A percentile compares a stretch with the other conserved stretches of the same genome.
phyloP scores from a whole-genome alignment of 345 rosid genomes.

The Isatis tinctoria region DNA sequence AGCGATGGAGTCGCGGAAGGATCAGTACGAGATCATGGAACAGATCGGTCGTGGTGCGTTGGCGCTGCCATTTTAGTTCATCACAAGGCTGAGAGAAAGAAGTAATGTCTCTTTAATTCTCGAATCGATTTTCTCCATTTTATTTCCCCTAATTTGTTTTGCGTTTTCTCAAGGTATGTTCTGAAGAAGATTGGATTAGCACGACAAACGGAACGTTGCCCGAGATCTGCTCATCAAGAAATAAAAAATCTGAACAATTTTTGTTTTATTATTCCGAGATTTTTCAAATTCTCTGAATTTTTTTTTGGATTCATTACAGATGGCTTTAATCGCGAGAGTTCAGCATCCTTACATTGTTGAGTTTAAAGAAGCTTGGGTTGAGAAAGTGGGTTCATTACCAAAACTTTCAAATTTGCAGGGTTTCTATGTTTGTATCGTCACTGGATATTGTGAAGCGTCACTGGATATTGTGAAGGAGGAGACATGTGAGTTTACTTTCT shows the following conservation, averaged over 20 bases:
- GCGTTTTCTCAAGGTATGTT: constrained; percentile 56
- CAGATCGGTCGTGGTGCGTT: constrained; percentile 98
- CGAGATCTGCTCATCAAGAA: constrained; percentile 99
- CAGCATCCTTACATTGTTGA: constrained; percentile 91
- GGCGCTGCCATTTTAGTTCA: constrained; percentile 96
- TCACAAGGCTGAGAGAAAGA: constrained; percentile 93
- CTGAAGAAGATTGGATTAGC: constrained; percentile 98
- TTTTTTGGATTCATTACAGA: too few relatives aligned
- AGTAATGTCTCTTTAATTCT: constrained; percentile 35
- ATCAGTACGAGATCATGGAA: constrained; percentile 98
- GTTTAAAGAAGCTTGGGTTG: constrained; percentile 99
- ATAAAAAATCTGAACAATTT: constrained; percentile 28
- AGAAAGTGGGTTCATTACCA: constrained; percentile 81
- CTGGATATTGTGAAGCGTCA: too few relatives aligned
- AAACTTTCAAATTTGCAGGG: too few relatives aligned
- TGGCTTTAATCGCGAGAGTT: constrained; percentile 88
- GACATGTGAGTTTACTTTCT: too few relatives aligned
- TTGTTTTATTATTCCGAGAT: background rate
- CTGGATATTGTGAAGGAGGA: too few relatives aligned
- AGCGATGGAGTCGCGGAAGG: constrained; percentile 97
- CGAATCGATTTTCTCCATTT: background rate
- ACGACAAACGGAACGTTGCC: constrained; percentile 89
- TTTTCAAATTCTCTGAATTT: too few relatives aligned
- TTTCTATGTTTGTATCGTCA: too few relatives aligned
- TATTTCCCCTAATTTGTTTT: background rate